phyloP scores from a whole-genome alignment of 2,329 filamentous ascomycete species.

The Trichoderma koningii region DNA sequence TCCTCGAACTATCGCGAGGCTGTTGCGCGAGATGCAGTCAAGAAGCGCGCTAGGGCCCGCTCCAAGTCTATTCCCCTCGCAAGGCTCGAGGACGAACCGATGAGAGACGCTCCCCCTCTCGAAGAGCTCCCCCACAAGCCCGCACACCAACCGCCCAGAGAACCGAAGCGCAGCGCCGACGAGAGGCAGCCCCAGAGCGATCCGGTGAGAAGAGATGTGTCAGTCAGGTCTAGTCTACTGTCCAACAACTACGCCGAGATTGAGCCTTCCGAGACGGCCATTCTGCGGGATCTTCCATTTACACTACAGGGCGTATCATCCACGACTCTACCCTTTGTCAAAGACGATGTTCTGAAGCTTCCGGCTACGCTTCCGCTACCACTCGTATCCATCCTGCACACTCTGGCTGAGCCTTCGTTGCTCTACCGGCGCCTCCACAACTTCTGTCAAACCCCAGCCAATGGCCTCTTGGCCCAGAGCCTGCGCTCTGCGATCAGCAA shows the following conservation, averaged over 20 bases:
- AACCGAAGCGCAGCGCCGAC: conserved; percentile 42
- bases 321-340: conserved; percentile 75
- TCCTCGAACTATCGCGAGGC: conserved; percentile 44
- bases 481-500: conserved; percentile 80
- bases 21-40: conserved; percentile 42
- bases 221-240: conserved; percentile 58
- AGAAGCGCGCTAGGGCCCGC: conserved; percentile 43
- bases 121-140: conserved; percentile 48
- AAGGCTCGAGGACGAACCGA: conserved; percentile 51
- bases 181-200: conserved; percentile 39
- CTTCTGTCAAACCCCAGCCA: conserved; percentile 79
- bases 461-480: conserved; percentile 88
- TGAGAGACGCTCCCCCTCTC: conserved; percentile 57
- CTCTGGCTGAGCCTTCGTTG: conserved; percentile 89
- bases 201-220: conserved; percentile 51
- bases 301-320: conserved; percentile 92
- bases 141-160: conserved; percentile 43
- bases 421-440: conserved; percentile 78
- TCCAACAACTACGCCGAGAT: conserved; percentile 59
- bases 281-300: conserved; percentile 83
- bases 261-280: conserved; percentile 64
- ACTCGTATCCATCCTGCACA: conserved; percentile 82
- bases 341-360: conserved; percentile 69
- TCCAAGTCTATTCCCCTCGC: conserved; percentile 43
- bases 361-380: conserved; percentile 80